A percentile compares a stretch with the other conserved stretches of the same genome.
These are phyloP conservation scores for Alternaria sp. DNA, from an alignment of 2,329 filamentous ascomycete species.

Conservation along the genomic window DNA sequence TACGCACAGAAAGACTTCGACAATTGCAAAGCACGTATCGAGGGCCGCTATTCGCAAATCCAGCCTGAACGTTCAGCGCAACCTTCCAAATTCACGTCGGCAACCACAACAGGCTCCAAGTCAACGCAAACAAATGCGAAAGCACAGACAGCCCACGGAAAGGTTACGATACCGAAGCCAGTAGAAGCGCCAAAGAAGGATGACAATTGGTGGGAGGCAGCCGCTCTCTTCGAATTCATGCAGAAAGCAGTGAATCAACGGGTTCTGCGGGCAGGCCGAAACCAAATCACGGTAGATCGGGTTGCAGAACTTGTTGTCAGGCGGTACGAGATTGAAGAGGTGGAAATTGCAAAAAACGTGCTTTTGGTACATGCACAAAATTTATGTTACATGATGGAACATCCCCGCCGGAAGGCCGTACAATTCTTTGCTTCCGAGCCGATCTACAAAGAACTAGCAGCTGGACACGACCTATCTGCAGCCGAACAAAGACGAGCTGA, in stretches of 20 bases:
- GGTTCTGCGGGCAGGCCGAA: conserved; percentile 35
- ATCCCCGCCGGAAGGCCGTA: conserved; percentile 42
- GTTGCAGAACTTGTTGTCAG: conserved; percentile 46
- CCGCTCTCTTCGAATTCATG: conserved; percentile 52
- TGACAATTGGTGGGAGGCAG: conserved; percentile 52
- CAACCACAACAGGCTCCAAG: conserved; percentile 12
- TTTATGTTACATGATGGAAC: conserved; percentile 51
- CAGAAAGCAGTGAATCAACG: conserved; percentile 49
- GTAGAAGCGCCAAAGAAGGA: conserved; percentile 46
- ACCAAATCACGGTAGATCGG: conserved; percentile 46
- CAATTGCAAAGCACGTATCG: conserved; percentile 39
- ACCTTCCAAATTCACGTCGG: conserved; percentile 19
- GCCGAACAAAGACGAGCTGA: conserved; percentile 44
- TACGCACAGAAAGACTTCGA: conserved; percentile 41
- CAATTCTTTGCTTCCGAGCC: conserved; percentile 44
- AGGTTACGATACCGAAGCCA: conserved; percentile 15
- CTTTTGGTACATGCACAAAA: conserved; percentile 50
- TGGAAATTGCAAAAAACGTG: conserved; percentile 42
- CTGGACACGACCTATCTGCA: conserved; percentile 39
- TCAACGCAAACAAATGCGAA: conserved; percentile 11
- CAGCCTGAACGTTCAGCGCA: conserved; percentile 20
- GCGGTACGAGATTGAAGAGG: conserved; percentile 50
- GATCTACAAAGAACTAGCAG: conserved; percentile 44
- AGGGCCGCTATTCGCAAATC: conserved; percentile 36
- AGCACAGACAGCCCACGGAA: conserved; percentile 12